phyloP scores from a whole-genome alignment of 495 filamentous ascomycete species.

The Parathielavia appendiculata region DNA sequence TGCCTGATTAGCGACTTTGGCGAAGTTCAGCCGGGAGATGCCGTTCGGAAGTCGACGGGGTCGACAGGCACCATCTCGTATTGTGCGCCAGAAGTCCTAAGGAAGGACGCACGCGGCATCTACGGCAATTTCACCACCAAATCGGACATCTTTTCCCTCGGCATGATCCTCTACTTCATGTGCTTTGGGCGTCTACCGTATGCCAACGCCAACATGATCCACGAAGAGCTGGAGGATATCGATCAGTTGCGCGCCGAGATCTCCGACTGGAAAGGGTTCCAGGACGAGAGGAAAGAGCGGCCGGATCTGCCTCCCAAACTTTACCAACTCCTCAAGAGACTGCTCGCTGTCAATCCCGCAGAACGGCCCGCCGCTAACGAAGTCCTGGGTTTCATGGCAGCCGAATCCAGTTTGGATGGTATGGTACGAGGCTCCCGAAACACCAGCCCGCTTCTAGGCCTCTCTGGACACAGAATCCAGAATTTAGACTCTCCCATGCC shows the following conservation, averaged over 20 bases:
- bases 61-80: slow-evolving; percentile 96
- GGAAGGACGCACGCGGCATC: slow-evolving; percentile 60
- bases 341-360: slow-evolving; percentile 71
- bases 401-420: slow-evolving; percentile 47
- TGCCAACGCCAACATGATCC: slow-evolving; percentile 67
- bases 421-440: slow-evolving; percentile 31
- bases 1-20: slow-evolving; percentile 97
- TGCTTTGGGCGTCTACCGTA: slow-evolving; percentile 92
- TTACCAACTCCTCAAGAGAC: slow-evolving; percentile 73
- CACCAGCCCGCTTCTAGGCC: slow-evolving; percentile 38
- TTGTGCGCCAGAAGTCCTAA: slow-evolving; percentile 90
- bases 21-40: slow-evolving; percentile 80
- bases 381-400: slow-evolving; percentile 75
- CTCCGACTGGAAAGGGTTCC: slow-evolving; percentile 77
- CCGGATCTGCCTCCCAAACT: slow-evolving; percentile 82
- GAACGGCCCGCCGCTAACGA: slow-evolving; percentile 81
- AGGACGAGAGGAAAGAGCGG: slow-evolving; percentile 64
- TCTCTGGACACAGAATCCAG: slow-evolving; percentile 47
- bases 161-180: slow-evolving; percentile 97
- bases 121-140: slow-evolving; percentile 93
- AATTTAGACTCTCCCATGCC: slow-evolving; percentile 52
- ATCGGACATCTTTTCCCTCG: slow-evolving; percentile 92
- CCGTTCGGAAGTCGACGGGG: slow-evolving; percentile 77
- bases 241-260: slow-evolving; percentile 85
- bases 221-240: slow-evolving; percentile 93